These are phyloP conservation scores for Lippia alba DNA, from an alignment of 305 asterid species.

Conservation along the genomic window DNA sequence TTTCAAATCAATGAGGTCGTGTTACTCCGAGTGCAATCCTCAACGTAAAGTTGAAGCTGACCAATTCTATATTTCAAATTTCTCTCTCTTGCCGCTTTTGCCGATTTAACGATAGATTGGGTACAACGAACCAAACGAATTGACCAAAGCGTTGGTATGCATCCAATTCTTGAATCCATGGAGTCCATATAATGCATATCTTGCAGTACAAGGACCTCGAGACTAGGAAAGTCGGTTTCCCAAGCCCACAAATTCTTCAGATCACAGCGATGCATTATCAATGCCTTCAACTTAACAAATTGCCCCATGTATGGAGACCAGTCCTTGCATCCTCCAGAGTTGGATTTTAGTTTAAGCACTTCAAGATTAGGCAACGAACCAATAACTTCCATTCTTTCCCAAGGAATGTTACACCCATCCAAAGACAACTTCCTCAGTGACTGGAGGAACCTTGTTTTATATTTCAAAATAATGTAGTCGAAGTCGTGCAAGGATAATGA, in stretches of 20 bases:
- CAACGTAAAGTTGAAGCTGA: not conserved
- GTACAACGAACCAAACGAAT: constrained; percentile 1
- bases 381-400: not conserved
- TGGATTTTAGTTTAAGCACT: constrained; percentile 2
- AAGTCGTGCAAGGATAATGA: not conserved
- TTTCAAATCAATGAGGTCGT: not conserved
- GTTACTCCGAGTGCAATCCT: not conserved
- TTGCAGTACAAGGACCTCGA: constrained; percentile 17
- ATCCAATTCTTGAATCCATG: constrained; percentile 25
- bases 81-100: constrained; percentile 2
- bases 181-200: not conserved
- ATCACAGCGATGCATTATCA: not conserved
- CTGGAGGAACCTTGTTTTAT: not conserved
- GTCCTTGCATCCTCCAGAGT: constrained; percentile 15
- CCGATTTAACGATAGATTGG: not conserved
- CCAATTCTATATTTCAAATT: not conserved
- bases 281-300: too few species aligned
- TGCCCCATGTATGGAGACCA: too few species aligned
- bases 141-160: not conserved
- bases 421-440: not conserved
- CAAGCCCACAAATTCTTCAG: constrained; percentile 16
- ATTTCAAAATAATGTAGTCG: not conserved
- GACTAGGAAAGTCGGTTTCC: constrained; percentile 28
- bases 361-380: constrained; percentile 33
- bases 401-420: not conserved